Conservation (phyloP, 768 basidiomycete species). For the Tricholoma furcatifolium region DNA sequence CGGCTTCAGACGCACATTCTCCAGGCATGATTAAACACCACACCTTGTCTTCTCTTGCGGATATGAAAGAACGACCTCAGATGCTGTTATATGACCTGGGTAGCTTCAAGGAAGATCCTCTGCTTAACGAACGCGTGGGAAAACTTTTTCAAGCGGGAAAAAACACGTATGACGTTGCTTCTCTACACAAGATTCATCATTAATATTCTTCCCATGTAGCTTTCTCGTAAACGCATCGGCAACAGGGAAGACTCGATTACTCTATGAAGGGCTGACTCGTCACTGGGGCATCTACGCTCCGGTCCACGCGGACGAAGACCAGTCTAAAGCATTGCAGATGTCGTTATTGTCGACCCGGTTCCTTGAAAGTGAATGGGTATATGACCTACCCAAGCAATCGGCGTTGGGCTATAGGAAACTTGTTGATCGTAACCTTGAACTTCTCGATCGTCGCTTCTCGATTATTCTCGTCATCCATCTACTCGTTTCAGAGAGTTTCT, state of each 20-base stretch:
- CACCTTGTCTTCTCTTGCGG: no score
- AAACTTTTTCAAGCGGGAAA: background rate
- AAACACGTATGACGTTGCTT: background rate
- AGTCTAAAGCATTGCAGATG: background rate
- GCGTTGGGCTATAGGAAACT: background rate
- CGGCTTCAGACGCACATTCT: no score
- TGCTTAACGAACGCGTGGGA: background rate
- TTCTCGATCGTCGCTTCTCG: background rate
- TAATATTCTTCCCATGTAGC: background rate
- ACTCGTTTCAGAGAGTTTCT: background rate
- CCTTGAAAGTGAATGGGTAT: no score
- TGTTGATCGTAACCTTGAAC: background rate
- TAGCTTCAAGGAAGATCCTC: background rate
- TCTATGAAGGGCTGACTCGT: background rate
- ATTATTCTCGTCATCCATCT: background rate
- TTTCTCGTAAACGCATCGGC: slow-evolving; percentile 8
- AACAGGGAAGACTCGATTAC: slow-evolving; percentile 2
- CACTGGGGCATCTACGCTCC: background rate
- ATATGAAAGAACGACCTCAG: no score
- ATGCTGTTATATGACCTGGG: no score
- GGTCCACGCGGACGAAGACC: background rate
- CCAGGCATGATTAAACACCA: no score
- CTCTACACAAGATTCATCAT: background rate
- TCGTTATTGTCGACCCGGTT: no score
- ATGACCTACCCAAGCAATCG: background rate